Conservation (phyloP, 805 yeast species). For the Candida loeiensis region DNA sequence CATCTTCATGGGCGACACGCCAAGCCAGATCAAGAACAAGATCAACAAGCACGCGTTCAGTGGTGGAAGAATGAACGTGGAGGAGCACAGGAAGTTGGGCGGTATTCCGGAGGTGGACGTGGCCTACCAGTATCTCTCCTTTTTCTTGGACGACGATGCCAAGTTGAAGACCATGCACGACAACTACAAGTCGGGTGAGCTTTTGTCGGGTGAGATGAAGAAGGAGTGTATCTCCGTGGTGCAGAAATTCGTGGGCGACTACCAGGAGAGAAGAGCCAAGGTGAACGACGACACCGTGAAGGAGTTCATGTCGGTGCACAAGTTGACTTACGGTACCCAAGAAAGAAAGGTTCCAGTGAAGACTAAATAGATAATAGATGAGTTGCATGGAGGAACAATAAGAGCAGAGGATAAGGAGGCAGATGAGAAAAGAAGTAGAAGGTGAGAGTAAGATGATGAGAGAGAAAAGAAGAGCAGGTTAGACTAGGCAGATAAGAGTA, state of each 20-base stretch:
- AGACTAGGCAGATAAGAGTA: no score
- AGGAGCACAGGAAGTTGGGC: constrained; percentile 86
- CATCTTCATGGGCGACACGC: constrained; percentile 91
- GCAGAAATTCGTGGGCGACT: constrained; percentile 72
- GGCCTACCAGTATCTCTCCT: constrained; percentile 86
- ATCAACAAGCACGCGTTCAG: constrained; percentile 95
- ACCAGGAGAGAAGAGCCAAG: constrained; percentile 73
- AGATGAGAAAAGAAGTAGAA: no score
- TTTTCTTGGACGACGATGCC: constrained; percentile 86
- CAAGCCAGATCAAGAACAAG: constrained; percentile 88
- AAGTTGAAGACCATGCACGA: constrained; percentile 59
- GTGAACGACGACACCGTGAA: constrained; percentile 61
- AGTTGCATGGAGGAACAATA: no score
- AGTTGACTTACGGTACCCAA: constrained; percentile 67
- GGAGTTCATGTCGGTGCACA: constrained; percentile 80
- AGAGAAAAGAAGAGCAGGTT: no score
- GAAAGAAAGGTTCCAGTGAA: constrained; percentile 73
- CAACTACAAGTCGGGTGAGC: constrained; percentile 72
- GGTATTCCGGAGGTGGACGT: constrained; percentile 96
- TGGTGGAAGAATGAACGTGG: constrained; percentile 85
- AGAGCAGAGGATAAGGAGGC: no score
- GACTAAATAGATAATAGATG: constrained; percentile 39
- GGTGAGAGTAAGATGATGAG: no score
- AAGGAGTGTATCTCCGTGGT: constrained; percentile 75
- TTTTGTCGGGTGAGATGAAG: constrained; percentile 92